Conservation (phyloP, 148 eudicot genomes). For the Vaccinium vitisidaea region DNA sequence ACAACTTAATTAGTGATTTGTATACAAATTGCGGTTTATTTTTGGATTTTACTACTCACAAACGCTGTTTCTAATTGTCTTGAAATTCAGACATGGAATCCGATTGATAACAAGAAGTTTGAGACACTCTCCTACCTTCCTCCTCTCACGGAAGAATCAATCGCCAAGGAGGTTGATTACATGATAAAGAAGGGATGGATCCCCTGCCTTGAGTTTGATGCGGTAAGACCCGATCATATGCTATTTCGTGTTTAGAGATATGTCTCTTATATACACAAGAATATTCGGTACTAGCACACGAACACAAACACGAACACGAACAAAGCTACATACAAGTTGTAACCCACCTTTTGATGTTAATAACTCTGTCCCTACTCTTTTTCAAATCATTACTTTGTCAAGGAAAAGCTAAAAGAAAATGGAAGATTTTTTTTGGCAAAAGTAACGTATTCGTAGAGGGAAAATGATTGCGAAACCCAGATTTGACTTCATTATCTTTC, state of each 20-base stretch:
- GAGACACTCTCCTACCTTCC: constrained; percentile 69
- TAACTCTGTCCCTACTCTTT: neutral
- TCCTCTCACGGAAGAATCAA: constrained; percentile 40
- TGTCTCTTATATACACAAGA: neutral
- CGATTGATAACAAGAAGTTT: constrained; percentile 53
- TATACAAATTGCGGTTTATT: neutral
- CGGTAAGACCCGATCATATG: constrained; percentile 16
- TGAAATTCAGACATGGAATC: constrained; percentile 45
- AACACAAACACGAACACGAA: neutral
- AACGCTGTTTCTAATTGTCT: neutral
- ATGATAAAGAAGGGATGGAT: constrained; percentile 57
- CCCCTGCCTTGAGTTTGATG: constrained; percentile 52
- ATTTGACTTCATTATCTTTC: neutral
- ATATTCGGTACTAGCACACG: neutral
- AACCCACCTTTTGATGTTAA: neutral
- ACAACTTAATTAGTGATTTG: neutral
- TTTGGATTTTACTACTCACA: neutral
- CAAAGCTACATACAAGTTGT: neutral
- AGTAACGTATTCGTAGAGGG: neutral
- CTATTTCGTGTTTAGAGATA: neutral
- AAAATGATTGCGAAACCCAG: neutral
- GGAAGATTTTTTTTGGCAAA: neutral
- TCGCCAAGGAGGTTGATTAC: constrained; percentile 50
- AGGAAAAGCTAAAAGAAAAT: neutral
- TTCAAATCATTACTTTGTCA: neutral